Base-by-base conservation (phyloP, 1,284 basidiomycete species). In the Boletus putidus region DNA sequence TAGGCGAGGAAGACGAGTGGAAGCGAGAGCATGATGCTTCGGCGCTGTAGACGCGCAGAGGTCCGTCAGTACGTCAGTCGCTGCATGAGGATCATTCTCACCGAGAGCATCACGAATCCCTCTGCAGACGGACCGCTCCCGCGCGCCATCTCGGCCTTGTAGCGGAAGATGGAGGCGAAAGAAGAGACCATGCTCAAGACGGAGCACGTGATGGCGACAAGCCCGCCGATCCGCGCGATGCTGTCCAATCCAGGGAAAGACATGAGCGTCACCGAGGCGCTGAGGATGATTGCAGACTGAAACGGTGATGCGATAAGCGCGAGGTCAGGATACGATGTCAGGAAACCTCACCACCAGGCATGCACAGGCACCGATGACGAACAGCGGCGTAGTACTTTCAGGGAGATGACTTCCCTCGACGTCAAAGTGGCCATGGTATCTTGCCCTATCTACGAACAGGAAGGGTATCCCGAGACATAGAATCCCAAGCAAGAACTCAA, bases 191-290 rank as follows among this genome's bases (percentile, higher is more conserved):
- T 84, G 64, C 86, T 86, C 60, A 85, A 80, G 1, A 83, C 80
- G 6, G 89, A 84, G 68, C 86, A 85, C 58, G 87, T 71, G 53
- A 87, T 82, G 29, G 87, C 84, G 12, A 89, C 75, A 63, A 90
- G 78, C 36, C 83, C 86, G 16, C 85, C 81, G 52, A 85, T 75
- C 53, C 88, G 81, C 58, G 86, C 75, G 59, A 86, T 64, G 57
- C 76, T 80, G 70, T 87, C 86, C 70, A 91, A 65, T 40, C 84
- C 87, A 63, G 88, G 87, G 44, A 91, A 79, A 52, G 87, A 83
- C 68, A 91, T 81, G 74, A 91, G 85, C 33, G 88, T 91, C 56
- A 91, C 85, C 45, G 88, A 87, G 42, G 88, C 86, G 66, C 88
- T 89, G 55, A 91, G 75, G 21, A 91, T 81, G 55, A 91, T 81